These are phyloP conservation scores for Calonectria naviculata DNA, from an alignment of 2,329 filamentous ascomycete species.

Conservation along the genomic window DNA sequence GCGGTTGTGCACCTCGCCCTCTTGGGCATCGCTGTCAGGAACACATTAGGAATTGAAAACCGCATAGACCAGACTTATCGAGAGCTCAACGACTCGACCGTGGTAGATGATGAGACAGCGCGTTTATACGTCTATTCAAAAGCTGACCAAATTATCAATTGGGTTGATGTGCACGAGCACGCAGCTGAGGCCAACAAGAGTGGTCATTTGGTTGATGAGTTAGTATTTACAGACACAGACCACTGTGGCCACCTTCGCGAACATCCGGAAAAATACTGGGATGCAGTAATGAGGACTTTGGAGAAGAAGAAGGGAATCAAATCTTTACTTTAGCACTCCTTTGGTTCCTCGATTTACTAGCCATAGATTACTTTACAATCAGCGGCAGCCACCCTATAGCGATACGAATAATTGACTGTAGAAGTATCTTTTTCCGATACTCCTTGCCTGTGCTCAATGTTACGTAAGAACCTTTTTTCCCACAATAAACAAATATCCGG, in stretches of 20 bases:
- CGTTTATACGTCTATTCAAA: neutral
- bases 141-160: neutral
- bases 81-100: neutral
- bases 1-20: neutral
- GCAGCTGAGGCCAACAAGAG: neutral
- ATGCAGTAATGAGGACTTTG: neutral
- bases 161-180: neutral
- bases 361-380: neutral
- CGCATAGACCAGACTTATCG: neutral
- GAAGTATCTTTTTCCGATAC: too few species aligned
- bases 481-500: too few species aligned
- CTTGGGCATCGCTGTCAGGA: neutral
- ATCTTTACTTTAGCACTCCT: neutral
- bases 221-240: neutral
- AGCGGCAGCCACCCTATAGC: neutral
- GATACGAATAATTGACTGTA: too few species aligned
- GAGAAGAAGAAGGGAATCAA: neutral
- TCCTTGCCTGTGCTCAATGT: neutral
- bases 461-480: too few species aligned
- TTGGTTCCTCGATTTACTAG: neutral
- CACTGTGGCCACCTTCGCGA: neutral
- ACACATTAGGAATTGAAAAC: neutral
- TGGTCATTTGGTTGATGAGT: neutral
- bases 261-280: neutral
- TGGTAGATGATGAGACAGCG: neutral